Evolutionary conservation across 2,329 filamentous ascomycete species (phyloP), one percentile per base, ranked within the genome.

Genomic region (Penicillium sp.): DNA sequence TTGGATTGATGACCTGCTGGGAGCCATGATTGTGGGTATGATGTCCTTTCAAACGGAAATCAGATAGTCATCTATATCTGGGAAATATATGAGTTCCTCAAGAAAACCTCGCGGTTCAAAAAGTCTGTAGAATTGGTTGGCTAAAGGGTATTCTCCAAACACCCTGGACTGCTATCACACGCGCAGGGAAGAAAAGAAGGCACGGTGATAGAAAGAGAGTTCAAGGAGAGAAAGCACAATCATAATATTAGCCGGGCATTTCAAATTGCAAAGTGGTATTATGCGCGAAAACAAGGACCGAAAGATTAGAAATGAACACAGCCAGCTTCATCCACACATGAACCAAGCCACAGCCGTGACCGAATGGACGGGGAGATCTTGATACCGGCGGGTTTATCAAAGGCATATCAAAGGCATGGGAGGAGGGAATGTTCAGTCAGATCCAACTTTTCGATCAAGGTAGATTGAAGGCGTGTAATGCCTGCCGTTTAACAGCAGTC

Each of bases 401-500:
- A 47, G 13, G 24, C 8, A 22, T 19, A 26, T 28, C 15, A 13
- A 47, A 47, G 13, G 24, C 8, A 22, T 12, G 44, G 24, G 44
- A 28, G 13, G 8, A 17, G 24, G 24, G 13, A 1, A 26, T 26
- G 44, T 24, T 28, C 44, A 13, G 17, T 10, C 13, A 9, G 6
- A 45, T 26, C 13, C 44, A 28, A 9, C 10, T 28, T 17, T 1
- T 47, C 44, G 24, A 47, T 12, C 28, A 24, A 17, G 24, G 8
- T 10, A 1, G 22, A 28, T 28, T 4, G 13, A 5, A 9, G 17
- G 13, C 9, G 9, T 50, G 47, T 28, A 13, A 13, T 13, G 15
- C 15, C 19, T 13, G 28, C 8, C 17, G 49, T 53, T 61, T 74
- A 75, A 67, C 73, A 75, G 68, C 72, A 75, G 28, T 67, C 64